Evolutionary conservation across 148 eudicot species (phyloP), one percentile per base, ranked within the genome.

Genomic region (Drosera capensis): DNA sequence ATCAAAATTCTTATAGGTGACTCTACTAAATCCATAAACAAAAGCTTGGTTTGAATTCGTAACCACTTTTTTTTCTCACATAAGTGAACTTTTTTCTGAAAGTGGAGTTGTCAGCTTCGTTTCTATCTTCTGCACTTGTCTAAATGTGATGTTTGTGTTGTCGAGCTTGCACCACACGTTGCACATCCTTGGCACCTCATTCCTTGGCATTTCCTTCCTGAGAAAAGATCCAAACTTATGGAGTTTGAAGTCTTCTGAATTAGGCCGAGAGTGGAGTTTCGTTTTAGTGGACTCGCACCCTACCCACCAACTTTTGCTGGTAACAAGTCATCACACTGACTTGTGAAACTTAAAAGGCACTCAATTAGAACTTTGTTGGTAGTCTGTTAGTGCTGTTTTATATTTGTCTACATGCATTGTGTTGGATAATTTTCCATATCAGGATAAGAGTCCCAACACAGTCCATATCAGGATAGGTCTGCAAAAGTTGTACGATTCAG

Each of bases 211-310:
- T 31, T 45, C 48, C 52, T 38, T 28, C 46, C 46, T 25, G 31
- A 44, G 39, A 60, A 46, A 34, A 1, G 14, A 5, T 28, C 11
- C 31, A 28, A 28, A 28, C 31, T 28, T 28, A 11, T 16, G 21
- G 40, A 53, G 22, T 50, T 56, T 49, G 60, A 55, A 56, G 35
- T 34, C 39, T 45, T 7, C 4, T 12, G 12, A 18, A 25, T 24
- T 50, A 59, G 38, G 59, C 60, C 52, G 51, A 68, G 46, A 16
- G n/a, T n/a, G n/a, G n/a, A n/a, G n/a, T n/a, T n/a, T n/a, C n/a
- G n/a, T n/a, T n/a, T n/a, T n/a, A 57, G 68, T 68, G 75, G 72
- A 56, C 52, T 63, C 70, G 70, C 72, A 69, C 76, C 58, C 49
- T 62, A 52, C 48, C 68, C 75, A 71, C 78, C 64, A 73, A 59